phyloP scores from a whole-genome alignment of 2,329 filamentous ascomycete species.

The Aspergillus pseudoterreus region DNA sequence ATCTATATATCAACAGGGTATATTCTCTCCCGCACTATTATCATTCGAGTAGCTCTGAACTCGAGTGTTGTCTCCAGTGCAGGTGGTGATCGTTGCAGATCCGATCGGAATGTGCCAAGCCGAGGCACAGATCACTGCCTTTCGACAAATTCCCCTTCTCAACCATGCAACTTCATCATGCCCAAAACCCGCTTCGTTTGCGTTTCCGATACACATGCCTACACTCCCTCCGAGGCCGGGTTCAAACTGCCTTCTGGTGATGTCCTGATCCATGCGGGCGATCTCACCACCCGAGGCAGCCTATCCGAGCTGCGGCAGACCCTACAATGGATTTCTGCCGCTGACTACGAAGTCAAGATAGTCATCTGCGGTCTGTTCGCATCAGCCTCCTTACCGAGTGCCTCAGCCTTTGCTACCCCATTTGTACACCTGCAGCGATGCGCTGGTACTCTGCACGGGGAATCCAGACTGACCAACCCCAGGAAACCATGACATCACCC shows the following conservation, averaged over 20 bases:
- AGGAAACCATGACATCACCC: slow-evolving; percentile 58
- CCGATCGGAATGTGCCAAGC: background rate
- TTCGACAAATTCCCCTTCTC: background rate
- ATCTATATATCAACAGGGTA: no score
- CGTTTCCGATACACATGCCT: slow-evolving; percentile 57
- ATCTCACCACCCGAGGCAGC: slow-evolving; percentile 56
- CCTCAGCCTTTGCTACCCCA: slow-evolving; percentile 1
- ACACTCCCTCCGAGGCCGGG: slow-evolving; percentile 45
- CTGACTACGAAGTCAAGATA: slow-evolving; percentile 54
- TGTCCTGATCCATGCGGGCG: slow-evolving; percentile 57
- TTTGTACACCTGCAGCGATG: background rate
- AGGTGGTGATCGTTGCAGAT: background rate
- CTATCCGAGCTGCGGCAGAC: slow-evolving; percentile 49
- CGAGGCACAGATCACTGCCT: background rate
- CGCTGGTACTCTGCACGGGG: background rate
- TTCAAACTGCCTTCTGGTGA: slow-evolving; percentile 54
- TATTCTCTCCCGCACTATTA: no score
- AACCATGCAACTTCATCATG: slow-evolving; percentile 15
- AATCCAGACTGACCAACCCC: background rate
- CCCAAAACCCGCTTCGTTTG: slow-evolving; percentile 53
- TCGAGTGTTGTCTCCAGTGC: background rate
- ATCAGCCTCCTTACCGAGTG: background rate
- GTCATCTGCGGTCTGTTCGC: slow-evolving; percentile 49
- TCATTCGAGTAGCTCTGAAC: no score
- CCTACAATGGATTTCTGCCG: slow-evolving; percentile 51